Evolutionary conservation across 805 yeast genomes (phyloP), one percentile per base, ranked within the genome.

Genomic region (Nakazawaea holstii): DNA sequence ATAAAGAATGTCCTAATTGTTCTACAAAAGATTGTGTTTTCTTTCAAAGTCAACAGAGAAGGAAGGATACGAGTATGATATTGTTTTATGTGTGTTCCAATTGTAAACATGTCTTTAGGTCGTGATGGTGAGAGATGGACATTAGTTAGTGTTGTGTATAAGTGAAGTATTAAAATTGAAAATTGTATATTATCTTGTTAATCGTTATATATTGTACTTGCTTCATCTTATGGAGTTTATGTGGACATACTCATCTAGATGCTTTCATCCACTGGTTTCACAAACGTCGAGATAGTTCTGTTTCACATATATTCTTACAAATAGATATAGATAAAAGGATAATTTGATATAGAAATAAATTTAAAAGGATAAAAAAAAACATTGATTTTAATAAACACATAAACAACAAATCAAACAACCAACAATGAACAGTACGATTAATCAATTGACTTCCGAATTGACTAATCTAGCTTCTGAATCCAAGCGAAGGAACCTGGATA

Each of bases 21-120:
- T 83, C 79, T 56, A 84, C 86, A 51, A 80, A 82, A 53, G 96
- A 91, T 56, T 88, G 96, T 66, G 99, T 94, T 35, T 94, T 94
- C 64, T 94, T 94, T 76, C 99, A 94, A 68, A 82, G 94, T 26
- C 99, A 94, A 65, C 97, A 94, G 67, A 80, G 91, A 59, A 77
- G 97, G 49, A 90, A 88, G 43, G 99, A 94, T 63, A 94, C 99
- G 1, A 83, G 92, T 50, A 94, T 94, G 99, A 82, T 85, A 44
- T 74, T 90, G 67, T 91, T 91, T 62, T 94, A 88, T 65, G 99
- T 94, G 46, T 92, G 99, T 66, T 68, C 87, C 56, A 76, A 82
- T 46, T 92, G 99, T 65, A 86, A 87, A 54, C 81, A 86, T 60
- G 89, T 86, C 60, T 85, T 79, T 56, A 66, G 76, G 55, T 13